Conservation (phyloP, 2,329 filamentous ascomycete species). For the Gliomastix tumulicola region DNA sequence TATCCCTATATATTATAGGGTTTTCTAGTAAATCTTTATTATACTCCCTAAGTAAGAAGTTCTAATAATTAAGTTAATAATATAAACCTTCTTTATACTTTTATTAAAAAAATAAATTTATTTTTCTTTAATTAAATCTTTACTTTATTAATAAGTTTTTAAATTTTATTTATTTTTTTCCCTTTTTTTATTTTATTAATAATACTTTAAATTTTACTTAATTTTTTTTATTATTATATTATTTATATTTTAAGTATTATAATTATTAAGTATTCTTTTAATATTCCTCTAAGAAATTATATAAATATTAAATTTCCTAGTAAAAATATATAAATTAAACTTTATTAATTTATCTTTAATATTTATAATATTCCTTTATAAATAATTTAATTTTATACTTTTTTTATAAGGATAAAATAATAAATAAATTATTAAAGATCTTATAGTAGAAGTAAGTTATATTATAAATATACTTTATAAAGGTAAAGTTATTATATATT, state of each 20-base stretch:
- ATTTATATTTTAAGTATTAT: neutral
- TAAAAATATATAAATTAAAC: slow-evolving; percentile 2
- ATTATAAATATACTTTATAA: slow-evolving; percentile 1
- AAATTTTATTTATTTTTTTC: neutral
- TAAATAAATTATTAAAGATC: neutral
- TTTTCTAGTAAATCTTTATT: neutral
- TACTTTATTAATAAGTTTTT: neutral
- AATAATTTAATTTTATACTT: neutral
- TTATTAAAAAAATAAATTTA: slow-evolving; percentile 2
- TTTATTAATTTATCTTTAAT: slow-evolving; percentile 4
- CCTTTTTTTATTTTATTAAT: neutral
- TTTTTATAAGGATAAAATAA: neutral
- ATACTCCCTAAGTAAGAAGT: neutral
- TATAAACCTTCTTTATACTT: neutral
- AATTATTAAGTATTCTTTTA: neutral
- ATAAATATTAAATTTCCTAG: neutral
- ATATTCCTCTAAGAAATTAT: neutral
- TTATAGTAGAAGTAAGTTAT: slow-evolving; percentile 1
- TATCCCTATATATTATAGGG: neutral
- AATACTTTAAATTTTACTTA: slow-evolving; percentile 1
- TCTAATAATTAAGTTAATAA: neutral
- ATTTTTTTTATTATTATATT: neutral
- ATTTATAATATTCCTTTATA: slow-evolving; percentile 1
- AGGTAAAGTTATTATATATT: neutral
- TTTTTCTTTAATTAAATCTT: slow-evolving; percentile 1